A percentile compares a stretch with the other conserved stretches of the same genome.
phyloP scores from a whole-genome alignment of 202 grass and related monocot species.

The Dendrocalamus latiflorus region DNA sequence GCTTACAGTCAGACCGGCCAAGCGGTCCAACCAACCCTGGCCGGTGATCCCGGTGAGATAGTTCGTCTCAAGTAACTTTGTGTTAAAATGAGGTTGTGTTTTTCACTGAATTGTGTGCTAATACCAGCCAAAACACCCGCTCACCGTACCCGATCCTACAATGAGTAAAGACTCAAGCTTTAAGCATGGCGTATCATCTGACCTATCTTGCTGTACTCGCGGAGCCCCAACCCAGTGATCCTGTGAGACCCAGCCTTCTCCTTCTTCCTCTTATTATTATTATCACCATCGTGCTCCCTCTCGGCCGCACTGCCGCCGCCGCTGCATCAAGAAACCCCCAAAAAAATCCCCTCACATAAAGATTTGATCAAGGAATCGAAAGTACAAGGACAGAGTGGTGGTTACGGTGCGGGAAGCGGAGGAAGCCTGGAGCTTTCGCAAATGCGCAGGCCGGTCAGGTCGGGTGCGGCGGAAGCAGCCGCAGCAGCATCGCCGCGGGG shows the following conservation, averaged over 20 bases:
- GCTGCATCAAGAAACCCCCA: constrained; percentile 20
- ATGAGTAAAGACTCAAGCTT: background rate
- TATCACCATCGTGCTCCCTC: constrained; percentile 13
- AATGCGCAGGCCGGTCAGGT: constrained; percentile 17
- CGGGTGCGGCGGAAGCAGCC: constrained; percentile 15
- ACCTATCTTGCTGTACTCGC: constrained; percentile 89
- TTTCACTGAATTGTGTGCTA: too few species aligned
- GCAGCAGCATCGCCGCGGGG: constrained; percentile 31
- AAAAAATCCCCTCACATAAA: background rate
- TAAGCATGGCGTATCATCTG: constrained; percentile 14
- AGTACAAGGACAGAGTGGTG: background rate
- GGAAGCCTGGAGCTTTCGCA: constrained; percentile 6
- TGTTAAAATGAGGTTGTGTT: too few species aligned
- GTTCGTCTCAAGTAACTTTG: too few species aligned
- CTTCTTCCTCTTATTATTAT: constrained; percentile 34
- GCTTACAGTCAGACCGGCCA: too few species aligned
- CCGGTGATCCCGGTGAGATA: too few species aligned
- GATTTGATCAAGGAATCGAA: constrained; percentile 4
- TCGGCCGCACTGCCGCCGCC: constrained; percentile 19
- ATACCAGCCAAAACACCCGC: too few species aligned
- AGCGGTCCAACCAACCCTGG: too few species aligned
- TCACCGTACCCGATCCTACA: too few species aligned
- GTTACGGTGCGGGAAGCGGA: constrained; percentile 25
- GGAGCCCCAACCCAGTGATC: constrained; percentile 75
- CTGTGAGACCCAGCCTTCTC: constrained; percentile 39